phyloP scores from a whole-genome alignment of 805 yeast species.

The Zygotorulaspora florentina region DNA sequence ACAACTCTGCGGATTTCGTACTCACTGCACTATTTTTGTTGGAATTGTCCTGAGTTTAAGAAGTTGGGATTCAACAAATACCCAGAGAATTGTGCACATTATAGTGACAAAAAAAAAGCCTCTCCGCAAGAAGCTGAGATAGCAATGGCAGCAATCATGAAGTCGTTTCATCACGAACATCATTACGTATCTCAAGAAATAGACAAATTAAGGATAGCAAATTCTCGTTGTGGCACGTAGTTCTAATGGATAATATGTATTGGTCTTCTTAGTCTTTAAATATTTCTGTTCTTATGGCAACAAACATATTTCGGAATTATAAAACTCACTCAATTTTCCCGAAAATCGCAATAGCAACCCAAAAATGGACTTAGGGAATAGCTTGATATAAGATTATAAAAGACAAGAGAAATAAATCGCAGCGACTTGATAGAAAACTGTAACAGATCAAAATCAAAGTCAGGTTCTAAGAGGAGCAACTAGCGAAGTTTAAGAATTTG shows the following conservation, averaged over 20 bases:
- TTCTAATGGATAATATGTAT: too few relatives aligned
- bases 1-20: slow-evolving; percentile 20
- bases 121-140: background rate
- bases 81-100: background rate
- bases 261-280: background rate
- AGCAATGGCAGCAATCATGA: slow-evolving; percentile 4
- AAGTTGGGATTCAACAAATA: slow-evolving; percentile 7
- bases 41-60: slow-evolving; percentile 18
- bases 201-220: background rate
- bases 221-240: too few relatives aligned
- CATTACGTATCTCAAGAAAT: background rate
- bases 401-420: too few relatives aligned
- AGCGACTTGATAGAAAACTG: too few relatives aligned
- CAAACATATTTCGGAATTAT: background rate
- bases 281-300: slow-evolving; percentile 1
- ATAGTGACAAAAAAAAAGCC: background rate
- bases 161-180: background rate
- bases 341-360: too few relatives aligned
- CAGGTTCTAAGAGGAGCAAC: too few relatives aligned
- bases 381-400: too few relatives aligned
- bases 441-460: too few relatives aligned
- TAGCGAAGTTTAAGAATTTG: too few relatives aligned
- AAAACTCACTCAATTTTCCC: too few relatives aligned
- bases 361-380: too few relatives aligned
- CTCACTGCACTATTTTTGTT: slow-evolving; percentile 18